phyloP scores from a whole-genome alignment of 495 filamentous ascomycete genomes.

The Aspergillus funiculosus region DNA sequence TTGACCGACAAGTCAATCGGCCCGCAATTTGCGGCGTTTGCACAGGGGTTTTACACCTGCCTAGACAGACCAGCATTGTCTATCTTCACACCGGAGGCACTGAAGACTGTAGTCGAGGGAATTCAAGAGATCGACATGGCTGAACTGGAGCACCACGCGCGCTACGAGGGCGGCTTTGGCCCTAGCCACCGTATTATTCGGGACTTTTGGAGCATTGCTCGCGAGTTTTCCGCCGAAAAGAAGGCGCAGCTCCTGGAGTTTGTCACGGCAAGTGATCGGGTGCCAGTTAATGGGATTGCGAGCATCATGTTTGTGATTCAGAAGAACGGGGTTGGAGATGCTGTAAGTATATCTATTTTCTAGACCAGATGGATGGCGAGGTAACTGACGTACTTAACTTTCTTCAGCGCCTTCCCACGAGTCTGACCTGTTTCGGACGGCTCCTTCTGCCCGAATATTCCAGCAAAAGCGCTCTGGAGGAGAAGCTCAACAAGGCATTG shows the following conservation, averaged over 20 bases:
- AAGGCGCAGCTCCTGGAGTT: conserved; percentile 81
- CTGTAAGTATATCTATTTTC: conserved; percentile 28
- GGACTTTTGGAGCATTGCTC: conserved; percentile 80
- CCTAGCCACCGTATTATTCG: conserved; percentile 58
- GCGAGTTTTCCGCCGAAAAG: conserved; percentile 53
- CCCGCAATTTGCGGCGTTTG: conserved; percentile 75
- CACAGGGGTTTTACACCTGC: conserved; percentile 71
- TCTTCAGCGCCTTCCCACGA: conserved; percentile 64
- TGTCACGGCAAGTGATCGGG: conserved; percentile 84
- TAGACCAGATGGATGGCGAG: background rate
- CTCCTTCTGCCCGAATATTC: conserved; percentile 79
- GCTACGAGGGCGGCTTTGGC: conserved; percentile 75
- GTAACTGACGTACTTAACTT: conserved; percentile 11
- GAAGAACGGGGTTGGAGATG: conserved; percentile 64
- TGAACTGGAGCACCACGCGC: conserved; percentile 59
- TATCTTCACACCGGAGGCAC: conserved; percentile 61
- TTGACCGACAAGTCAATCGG: conserved; percentile 71
- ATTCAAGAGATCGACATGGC: conserved; percentile 67
- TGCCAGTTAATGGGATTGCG: conserved; percentile 76
- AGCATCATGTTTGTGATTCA: conserved; percentile 79
- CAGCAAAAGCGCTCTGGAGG: conserved; percentile 57
- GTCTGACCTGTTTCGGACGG: conserved; percentile 84
- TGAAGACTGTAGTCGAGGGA: conserved; percentile 79
- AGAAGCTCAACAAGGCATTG: conserved; percentile 73
- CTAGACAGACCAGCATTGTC: conserved; percentile 62